Evolutionary conservation across 1,284 basidiomycete species (phyloP).

Genomic region (Pholiota adiposa): DNA sequence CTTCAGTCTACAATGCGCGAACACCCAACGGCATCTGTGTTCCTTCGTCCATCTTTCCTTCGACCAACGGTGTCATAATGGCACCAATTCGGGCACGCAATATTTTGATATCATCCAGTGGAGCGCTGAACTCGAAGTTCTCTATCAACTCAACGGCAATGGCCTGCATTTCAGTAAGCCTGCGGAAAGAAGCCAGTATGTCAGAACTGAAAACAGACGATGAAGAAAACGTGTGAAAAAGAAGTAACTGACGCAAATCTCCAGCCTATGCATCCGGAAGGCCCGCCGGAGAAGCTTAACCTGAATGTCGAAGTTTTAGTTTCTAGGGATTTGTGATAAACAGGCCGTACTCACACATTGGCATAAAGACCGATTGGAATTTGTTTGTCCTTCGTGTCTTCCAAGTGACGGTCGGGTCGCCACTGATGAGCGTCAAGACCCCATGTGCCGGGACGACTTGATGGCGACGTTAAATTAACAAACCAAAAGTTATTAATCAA

Average conservation of each 20-base stretch:
- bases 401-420: constrained; percentile 14
- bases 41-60: constrained; percentile 9
- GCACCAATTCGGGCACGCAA: constrained; percentile 10
- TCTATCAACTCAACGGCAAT: constrained; percentile 8
- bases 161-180: constrained; percentile 11
- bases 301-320: background rate
- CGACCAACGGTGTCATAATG: constrained; percentile 12
- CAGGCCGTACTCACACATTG: background rate
- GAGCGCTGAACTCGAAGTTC: constrained; percentile 14
- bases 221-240: too few species aligned
- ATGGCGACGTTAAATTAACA: too few species aligned
- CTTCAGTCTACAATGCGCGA: too few species aligned
- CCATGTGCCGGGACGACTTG: constrained; percentile 9
- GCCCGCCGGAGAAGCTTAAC: constrained; percentile 12
- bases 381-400: constrained; percentile 12
- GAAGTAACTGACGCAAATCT: constrained; percentile 11
- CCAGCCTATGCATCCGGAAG: constrained; percentile 17
- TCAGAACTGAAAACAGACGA: too few species aligned
- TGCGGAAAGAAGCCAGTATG: background rate
- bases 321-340: too few species aligned
- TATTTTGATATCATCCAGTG: constrained; percentile 9
- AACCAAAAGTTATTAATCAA: too few species aligned
- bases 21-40: constrained; percentile 13
- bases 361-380: constrained; percentile 13
- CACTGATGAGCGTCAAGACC: constrained; percentile 15